Evolutionary conservation across 225 moss, liverwort and hornwort genomes (phyloP).

Genomic region (Takakia lepidozioides): DNA sequence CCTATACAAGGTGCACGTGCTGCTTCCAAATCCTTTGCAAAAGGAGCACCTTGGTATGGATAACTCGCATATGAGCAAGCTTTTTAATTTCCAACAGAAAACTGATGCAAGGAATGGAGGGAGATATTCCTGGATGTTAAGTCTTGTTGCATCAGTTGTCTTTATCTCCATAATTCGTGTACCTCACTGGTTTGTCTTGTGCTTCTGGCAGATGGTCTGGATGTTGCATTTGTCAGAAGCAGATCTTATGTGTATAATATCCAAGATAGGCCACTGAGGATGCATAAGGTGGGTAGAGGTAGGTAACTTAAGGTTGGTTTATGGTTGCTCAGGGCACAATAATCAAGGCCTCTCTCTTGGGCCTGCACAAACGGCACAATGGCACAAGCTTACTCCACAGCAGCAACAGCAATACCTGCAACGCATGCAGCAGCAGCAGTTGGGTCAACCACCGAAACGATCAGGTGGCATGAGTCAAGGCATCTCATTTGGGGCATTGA

Average conservation of each 20-base stretch:
- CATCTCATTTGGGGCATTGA: slow-evolving; percentile 89
- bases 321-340: neutral
- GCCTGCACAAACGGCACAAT: slow-evolving; percentile 12
- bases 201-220: slow-evolving; percentile 12
- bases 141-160: no score
- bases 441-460: slow-evolving; percentile 33
- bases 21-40: no score
- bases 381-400: slow-evolving; percentile 31
- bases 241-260: neutral
- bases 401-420: slow-evolving; percentile 44
- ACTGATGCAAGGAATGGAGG: no score
- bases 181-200: no score
- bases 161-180: no score
- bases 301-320: neutral
- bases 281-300: neutral
- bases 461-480: slow-evolving; percentile 58
- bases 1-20: no score
- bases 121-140: no score
- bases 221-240: neutral
- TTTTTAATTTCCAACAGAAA: no score
- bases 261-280: neutral
- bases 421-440: slow-evolving; percentile 19
- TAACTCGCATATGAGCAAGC: no score
- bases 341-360: no score
- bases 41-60: no score